Percentiles rank a stretch among this genome's conserved stretches.
phyloP scores from a whole-genome alignment of 352 stramenopile genomes.

The Pythium dissotocum region DNA sequence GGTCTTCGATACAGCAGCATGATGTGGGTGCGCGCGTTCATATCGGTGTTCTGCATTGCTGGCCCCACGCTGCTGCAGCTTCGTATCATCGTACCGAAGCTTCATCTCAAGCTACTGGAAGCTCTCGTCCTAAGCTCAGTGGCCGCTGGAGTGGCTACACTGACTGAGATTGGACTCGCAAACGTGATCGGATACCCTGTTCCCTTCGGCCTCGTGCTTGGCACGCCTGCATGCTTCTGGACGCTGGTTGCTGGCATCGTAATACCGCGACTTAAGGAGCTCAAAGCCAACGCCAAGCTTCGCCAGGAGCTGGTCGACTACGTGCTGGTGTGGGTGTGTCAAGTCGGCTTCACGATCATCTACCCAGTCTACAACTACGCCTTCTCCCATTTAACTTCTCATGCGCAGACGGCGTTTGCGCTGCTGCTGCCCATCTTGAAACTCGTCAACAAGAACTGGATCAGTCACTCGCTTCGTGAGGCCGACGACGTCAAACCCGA shows the following conservation, averaged over 20 bases:
- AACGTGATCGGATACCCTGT: constrained; percentile 5
- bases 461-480: constrained; percentile 19
- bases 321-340: constrained; percentile 9
- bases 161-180: not conserved
- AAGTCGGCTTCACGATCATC: constrained; percentile 14
- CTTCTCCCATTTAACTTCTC: constrained; percentile 18
- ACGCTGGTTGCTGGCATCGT: constrained; percentile 3
- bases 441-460: constrained; percentile 41
- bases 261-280: not conserved
- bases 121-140: not conserved
- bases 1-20: not conserved
- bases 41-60: not conserved
- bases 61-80: not conserved
- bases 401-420: constrained; percentile 33
- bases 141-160: not conserved
- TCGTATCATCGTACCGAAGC: not conserved
- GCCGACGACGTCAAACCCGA: constrained; percentile 40
- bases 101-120: not conserved
- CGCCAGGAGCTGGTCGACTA: not conserved
- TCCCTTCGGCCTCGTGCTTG: constrained; percentile 2
- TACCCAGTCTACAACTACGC: constrained; percentile 25
- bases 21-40: not conserved
- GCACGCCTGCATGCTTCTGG: not conserved
- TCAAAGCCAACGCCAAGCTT: not conserved
- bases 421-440: constrained; percentile 47